Evolutionary conservation across 345 rosid genomes (phyloP).

Genomic region (Microthlaspi erraticum): DNA sequence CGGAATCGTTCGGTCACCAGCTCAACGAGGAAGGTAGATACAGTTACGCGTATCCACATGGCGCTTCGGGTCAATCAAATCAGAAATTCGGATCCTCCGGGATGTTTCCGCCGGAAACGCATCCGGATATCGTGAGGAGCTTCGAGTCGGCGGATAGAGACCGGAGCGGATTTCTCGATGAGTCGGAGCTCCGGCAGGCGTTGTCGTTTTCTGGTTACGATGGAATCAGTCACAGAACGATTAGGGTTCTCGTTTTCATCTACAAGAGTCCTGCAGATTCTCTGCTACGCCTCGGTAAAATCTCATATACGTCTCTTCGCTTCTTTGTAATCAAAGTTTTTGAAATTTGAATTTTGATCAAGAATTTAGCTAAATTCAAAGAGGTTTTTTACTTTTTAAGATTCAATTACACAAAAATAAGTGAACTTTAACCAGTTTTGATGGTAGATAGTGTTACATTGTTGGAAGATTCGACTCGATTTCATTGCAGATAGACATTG

Average conservation of each 20-base stretch:
- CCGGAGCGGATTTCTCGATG: conserved; percentile 69
- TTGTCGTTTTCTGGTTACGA: conserved; percentile 55
- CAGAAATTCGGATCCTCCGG: conserved; percentile 39
- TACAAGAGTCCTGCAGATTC: conserved; percentile 64
- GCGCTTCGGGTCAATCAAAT: conserved; percentile 32
- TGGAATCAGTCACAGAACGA: conserved; percentile 55
- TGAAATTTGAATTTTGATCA: too few species aligned
- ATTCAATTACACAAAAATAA: too few species aligned
- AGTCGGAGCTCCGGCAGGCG: conserved; percentile 64
- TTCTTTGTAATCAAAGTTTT: too few species aligned
- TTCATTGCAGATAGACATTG: too few species aligned
- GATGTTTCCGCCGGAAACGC: conserved; percentile 57
- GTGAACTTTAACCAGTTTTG: too few species aligned
- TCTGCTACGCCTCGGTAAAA: conserved; percentile 52
- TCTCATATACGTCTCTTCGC: background rate
- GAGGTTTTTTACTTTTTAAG: too few species aligned
- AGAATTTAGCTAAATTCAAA: too few species aligned
- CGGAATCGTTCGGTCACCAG: conserved; percentile 41
- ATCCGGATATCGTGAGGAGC: conserved; percentile 57
- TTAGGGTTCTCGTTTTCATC: conserved; percentile 66
- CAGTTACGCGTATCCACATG: conserved; percentile 31
- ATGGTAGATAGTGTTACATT: too few species aligned
- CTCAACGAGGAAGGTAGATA: conserved; percentile 6
- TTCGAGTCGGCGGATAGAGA: conserved; percentile 67
- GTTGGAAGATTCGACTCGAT: too few species aligned